Conservation (phyloP, 2,329 filamentous ascomycete genomes). For the Hypomyces rosellus region DNA sequence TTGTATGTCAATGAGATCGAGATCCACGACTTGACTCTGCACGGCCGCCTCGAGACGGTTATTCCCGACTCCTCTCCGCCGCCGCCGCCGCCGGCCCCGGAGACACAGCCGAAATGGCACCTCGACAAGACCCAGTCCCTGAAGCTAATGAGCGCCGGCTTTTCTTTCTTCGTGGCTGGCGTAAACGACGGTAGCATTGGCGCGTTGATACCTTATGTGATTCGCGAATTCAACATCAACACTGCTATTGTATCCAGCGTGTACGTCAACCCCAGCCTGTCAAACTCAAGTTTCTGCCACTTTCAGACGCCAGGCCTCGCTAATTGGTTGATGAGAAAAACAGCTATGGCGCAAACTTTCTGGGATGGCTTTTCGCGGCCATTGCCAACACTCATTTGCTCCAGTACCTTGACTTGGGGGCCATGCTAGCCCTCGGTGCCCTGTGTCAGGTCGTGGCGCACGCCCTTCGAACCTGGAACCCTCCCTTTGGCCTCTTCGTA, state of each 20-base stretch:
- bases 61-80: neutral
- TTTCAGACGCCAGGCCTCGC: no score
- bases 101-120: neutral
- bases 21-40: no score
- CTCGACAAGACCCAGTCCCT: constrained; percentile 24
- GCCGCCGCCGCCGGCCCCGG: neutral
- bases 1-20: no score
- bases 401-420: constrained; percentile 47
- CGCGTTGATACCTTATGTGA: constrained; percentile 56
- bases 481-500: constrained; percentile 51
- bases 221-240: constrained; percentile 48
- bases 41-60: no score
- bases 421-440: constrained; percentile 51
- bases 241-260: constrained; percentile 46
- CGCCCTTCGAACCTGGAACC: constrained; percentile 47
- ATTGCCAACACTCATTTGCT: constrained; percentile 48
- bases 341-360: constrained; percentile 51
- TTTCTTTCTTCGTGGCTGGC: constrained; percentile 61
- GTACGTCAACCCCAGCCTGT: constrained; percentile 24
- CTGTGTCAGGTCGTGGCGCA: constrained; percentile 48
- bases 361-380: constrained; percentile 54
- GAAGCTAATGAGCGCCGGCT: constrained; percentile 49
- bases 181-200: constrained; percentile 60
- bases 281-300: no score
- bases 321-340: neutral